Percentiles rank a stretch among this genome's conserved stretches.
phyloP scores from a whole-genome alignment of 306 rosid species.

The Macrotyloma uniflorum region DNA sequence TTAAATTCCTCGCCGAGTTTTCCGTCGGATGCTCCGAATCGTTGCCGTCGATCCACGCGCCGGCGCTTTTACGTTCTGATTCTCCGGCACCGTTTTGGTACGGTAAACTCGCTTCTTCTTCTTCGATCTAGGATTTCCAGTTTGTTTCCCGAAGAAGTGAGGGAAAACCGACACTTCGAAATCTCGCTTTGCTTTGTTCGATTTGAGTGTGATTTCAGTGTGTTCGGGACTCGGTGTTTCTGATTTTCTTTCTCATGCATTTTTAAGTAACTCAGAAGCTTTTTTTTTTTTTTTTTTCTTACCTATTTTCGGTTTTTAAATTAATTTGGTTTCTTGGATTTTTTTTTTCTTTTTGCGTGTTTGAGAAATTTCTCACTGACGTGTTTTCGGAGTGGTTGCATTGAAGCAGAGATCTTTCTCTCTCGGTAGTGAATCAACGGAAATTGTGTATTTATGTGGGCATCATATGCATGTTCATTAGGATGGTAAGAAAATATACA shows the following conservation, averaged over 20 bases:
- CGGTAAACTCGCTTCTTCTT: neutral
- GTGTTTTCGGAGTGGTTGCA: conserved; percentile 14
- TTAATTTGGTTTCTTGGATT: conserved; percentile 7
- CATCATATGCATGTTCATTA: conserved; percentile 10
- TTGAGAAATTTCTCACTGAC: conserved; percentile 5
- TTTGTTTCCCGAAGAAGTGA: conserved; percentile 35
- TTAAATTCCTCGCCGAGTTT: conserved; percentile 56
- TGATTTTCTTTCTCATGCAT: conserved; percentile 34
- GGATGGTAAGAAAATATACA: conserved; percentile 14
- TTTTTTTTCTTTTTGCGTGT: conserved; percentile 11
- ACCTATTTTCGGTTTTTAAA: neutral
- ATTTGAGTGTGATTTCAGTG: conserved; percentile 13
- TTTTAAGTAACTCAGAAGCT: conserved; percentile 21
- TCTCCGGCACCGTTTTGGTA: conserved; percentile 41
- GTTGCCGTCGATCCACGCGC: conserved; percentile 40
- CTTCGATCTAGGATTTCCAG: conserved; percentile 55
- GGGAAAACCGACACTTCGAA: conserved; percentile 39
- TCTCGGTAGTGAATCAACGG: neutral
- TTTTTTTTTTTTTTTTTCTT: neutral
- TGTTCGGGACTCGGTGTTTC: conserved; percentile 34
- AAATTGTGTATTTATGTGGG: neutral
- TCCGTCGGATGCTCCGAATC: conserved; percentile 31
- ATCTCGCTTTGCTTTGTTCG: conserved; percentile 22
- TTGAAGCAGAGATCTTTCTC: conserved; percentile 32
- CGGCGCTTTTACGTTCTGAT: conserved; percentile 38